phyloP scores from a whole-genome alignment of 768 basidiomycete species.

The Cystobasidium onofrii region DNA sequence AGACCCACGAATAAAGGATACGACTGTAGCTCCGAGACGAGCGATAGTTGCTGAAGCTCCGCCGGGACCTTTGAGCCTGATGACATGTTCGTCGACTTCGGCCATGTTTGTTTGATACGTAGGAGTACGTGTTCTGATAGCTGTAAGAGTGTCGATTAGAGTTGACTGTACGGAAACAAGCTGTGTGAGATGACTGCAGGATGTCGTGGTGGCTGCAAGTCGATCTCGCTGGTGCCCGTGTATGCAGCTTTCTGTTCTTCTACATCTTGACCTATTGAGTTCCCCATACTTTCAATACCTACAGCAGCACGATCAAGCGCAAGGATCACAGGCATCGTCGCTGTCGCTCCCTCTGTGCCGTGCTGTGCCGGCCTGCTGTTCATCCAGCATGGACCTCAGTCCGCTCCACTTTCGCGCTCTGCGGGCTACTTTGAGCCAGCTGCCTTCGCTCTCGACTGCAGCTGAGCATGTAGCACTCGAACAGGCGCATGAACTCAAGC shows the following conservation, averaged over 20 bases:
- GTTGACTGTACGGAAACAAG: background rate
- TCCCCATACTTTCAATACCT: background rate
- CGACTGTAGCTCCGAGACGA: slow-evolving; percentile 21
- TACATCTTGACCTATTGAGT: too few relatives aligned
- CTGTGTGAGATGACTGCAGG: background rate
- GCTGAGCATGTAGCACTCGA: background rate
- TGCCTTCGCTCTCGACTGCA: background rate
- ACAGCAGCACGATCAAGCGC: background rate
- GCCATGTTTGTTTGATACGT: too few relatives aligned
- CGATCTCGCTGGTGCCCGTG: too few relatives aligned
- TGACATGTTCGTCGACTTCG: slow-evolving; percentile 13
- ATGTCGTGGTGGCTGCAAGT: too few relatives aligned
- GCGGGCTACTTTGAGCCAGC: slow-evolving; percentile 1
- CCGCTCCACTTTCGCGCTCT: slow-evolving; percentile 26
- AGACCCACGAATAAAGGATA: slow-evolving; percentile 5
- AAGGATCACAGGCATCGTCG: background rate
- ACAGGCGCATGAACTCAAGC: slow-evolving; percentile 28
- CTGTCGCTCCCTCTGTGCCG: background rate
- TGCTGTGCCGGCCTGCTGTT: too few relatives aligned
- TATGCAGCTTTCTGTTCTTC: too few relatives aligned
- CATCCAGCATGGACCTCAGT: slow-evolving; percentile 5
- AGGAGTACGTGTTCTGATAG: too few relatives aligned
- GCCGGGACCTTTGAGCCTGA: slow-evolving; percentile 15
- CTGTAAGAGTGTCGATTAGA: too few relatives aligned
- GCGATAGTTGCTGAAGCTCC: slow-evolving; percentile 12